Conservation (phyloP, 2,329 filamentous ascomycete species). For the Trichoderma hamatum region DNA sequence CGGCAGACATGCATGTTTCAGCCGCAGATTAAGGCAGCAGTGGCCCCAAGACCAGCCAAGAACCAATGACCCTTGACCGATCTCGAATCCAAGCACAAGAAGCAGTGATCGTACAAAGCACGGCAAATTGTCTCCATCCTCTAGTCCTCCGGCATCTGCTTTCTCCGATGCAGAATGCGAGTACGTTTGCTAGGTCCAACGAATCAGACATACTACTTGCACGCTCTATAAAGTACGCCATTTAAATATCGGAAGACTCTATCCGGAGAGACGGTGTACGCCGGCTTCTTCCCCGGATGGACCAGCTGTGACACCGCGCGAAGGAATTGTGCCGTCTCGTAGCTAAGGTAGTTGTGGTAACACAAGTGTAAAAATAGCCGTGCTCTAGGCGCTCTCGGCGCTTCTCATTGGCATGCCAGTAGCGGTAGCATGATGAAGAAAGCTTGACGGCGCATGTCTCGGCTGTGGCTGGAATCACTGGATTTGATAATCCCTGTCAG, state of each 20-base stretch:
- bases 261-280: neutral
- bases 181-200: neutral
- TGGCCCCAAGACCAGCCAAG: neutral
- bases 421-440: neutral
- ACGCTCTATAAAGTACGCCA: neutral
- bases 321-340: neutral
- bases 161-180: neutral
- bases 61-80: neutral
- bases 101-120: neutral
- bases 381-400: neutral
- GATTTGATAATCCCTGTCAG: neutral
- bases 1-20: neutral
- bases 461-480: neutral
- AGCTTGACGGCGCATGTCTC: slow-evolving; percentile 9
- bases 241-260: neutral
- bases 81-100: neutral
- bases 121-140: neutral
- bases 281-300: neutral
- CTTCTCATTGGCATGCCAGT: neutral
- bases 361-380: neutral
- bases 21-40: neutral
- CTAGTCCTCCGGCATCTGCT: neutral
- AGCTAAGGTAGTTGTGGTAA: neutral
- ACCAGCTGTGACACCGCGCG: neutral
- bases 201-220: neutral